These are phyloP conservation scores for Crithidia acanthocephali DNA, from an alignment of 208 protist species.

Conservation along the genomic window DNA sequence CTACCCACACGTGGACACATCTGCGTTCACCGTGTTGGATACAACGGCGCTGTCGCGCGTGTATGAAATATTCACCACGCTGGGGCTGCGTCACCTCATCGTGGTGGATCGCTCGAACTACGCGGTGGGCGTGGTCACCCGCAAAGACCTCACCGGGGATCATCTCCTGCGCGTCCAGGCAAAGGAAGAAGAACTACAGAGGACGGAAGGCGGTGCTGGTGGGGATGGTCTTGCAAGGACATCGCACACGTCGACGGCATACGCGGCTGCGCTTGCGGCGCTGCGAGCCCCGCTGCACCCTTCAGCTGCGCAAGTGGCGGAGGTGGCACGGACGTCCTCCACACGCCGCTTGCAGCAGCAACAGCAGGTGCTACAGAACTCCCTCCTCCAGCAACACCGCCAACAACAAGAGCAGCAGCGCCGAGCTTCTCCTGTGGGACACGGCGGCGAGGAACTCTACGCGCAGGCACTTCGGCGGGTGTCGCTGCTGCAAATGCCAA, in stretches of 20 bases:
- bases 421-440: background rate
- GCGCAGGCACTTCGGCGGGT: slow-evolving; percentile 8
- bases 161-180: slow-evolving; percentile 24
- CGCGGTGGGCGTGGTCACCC: slow-evolving; percentile 58
- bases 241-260: background rate
- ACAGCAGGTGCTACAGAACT: background rate
- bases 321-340: slow-evolving; percentile 25
- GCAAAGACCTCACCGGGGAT: slow-evolving; percentile 55
- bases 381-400: background rate
- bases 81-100: slow-evolving; percentile 55
- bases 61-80: slow-evolving; percentile 57
- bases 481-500: slow-evolving; percentile 21
- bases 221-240: background rate
- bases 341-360: slow-evolving; percentile 12
- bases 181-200: background rate
- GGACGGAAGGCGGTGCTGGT: background rate
- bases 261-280: slow-evolving; percentile 5
- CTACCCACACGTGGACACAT: slow-evolving; percentile 63
- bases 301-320: slow-evolving; percentile 20
- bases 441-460: background rate
- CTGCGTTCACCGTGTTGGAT: slow-evolving; percentile 51
- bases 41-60: slow-evolving; percentile 49
- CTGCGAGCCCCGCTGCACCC: slow-evolving; percentile 32
- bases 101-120: slow-evolving; percentile 49
- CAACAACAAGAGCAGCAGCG: background rate